Evolutionary conservation across 139 green algal species (phyloP).

Genomic region (Picochlorum costavermella): DNA sequence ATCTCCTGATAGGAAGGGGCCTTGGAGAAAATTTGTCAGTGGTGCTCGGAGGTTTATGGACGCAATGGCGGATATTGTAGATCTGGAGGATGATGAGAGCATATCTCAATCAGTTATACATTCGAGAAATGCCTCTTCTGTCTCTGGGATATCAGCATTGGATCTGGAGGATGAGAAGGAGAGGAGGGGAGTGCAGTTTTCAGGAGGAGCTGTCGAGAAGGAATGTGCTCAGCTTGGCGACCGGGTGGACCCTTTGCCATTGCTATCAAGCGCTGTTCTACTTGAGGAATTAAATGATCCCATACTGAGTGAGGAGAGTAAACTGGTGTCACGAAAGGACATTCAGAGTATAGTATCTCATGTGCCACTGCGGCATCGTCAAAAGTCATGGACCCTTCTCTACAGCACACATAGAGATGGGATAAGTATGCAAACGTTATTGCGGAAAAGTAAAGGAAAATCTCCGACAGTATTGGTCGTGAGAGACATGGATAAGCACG

Average conservation of each 20-base stretch:
- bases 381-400: conserved; percentile 20
- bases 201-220: neutral
- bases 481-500: conserved; percentile 21
- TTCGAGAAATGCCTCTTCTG: neutral
- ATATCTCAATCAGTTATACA: neutral
- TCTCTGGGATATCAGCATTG: neutral
- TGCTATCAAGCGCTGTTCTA: neutral
- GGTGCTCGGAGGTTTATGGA: conserved; percentile 8
- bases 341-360: conserved; percentile 12
- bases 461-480: conserved; percentile 31
- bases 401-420: conserved; percentile 28
- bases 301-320: conserved; percentile 3
- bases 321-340: conserved; percentile 13
- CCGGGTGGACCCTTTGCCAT: neutral
- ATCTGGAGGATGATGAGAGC: neutral
- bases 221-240: neutral
- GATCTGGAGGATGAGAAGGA: conserved; percentile 4
- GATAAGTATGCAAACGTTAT: conserved; percentile 28
- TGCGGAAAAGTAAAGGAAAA: conserved; percentile 9
- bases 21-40: conserved; percentile 1
- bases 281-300: neutral
- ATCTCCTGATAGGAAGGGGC: conserved; percentile 2
- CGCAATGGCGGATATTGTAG: conserved; percentile 1
- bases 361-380: conserved; percentile 15
- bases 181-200: neutral